Conservation (phyloP, 2,329 filamentous ascomycete species). For the Drechslerella coelobrocha region DNA sequence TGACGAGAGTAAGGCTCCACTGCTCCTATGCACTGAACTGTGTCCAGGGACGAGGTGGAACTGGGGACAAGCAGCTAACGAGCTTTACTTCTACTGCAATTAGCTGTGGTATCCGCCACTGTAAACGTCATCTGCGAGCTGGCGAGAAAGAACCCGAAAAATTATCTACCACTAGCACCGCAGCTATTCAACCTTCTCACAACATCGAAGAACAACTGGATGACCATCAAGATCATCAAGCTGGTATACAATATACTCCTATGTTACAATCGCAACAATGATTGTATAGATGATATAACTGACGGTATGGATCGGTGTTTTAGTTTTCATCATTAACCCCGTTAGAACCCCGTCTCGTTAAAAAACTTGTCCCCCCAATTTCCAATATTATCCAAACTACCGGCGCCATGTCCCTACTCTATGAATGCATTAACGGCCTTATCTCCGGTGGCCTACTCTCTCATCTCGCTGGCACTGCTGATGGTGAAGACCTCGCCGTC, state of each 20-base stretch:
- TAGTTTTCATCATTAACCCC: constrained; percentile 95
- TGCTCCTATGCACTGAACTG: neutral
- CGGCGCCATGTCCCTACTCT: constrained; percentile 94
- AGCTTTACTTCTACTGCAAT: neutral
- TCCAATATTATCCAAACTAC: constrained; percentile 94
- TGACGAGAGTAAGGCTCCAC: constrained; percentile 76
- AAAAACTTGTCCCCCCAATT: constrained; percentile 87
- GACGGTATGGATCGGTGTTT: neutral
- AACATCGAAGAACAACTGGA: constrained; percentile 96
- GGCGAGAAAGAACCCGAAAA: constrained; percentile 89
- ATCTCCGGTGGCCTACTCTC: constrained; percentile 95
- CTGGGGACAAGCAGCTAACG: neutral
- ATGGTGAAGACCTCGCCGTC: constrained; percentile 88
- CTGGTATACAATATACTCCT: constrained; percentile 68
- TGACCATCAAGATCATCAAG: constrained; percentile 99
- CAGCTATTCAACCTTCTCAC: constrained; percentile 90
- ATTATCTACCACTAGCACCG: constrained; percentile 90
- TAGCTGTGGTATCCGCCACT: constrained; percentile 84
- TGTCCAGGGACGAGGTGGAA: constrained; percentile 32
- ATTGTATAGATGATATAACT: constrained; percentile 16
- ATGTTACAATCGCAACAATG: neutral
- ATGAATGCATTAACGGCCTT: constrained; percentile 98
- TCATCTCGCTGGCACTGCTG: constrained; percentile 76
- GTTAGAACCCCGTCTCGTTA: constrained; percentile 85
- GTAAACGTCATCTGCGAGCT: constrained; percentile 97